Evolutionary conservation across 345 rosid genomes (phyloP), one percentile per base, ranked within the genome.

Genomic region (Fremontodendron californicum): DNA sequence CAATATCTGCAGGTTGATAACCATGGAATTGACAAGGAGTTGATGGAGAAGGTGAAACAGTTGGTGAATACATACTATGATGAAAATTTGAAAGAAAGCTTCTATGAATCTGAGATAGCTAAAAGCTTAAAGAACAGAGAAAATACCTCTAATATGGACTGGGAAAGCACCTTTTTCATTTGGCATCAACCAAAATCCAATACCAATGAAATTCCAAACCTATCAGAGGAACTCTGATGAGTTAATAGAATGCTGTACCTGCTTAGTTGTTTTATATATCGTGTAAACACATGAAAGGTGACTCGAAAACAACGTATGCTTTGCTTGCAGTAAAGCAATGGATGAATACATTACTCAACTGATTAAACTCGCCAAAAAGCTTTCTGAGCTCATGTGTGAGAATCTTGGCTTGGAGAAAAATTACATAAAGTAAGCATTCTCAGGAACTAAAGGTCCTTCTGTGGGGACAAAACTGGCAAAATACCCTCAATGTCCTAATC

Each of bases 381-480:
- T 90, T 71, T 86, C 95, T 1, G 89, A 86, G 66, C 86, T 90
- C 80, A 89, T 90, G 88, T 82, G 88, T 75, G 93, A 90, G 87
- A 93, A 90, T 75, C 98, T 93, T 66, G 88, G 93, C 42, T 84
- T 93, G 66, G 85, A 85, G 48, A 86, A 88, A 33, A 84, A 79
- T 71, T 77, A 81, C 80, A 87, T 90, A 81, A 90, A 84, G 78
- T 74, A 86, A 3, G 84, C 85, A 2, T 92, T 94, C 60, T 83
- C 90, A 3, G 97, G 95, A 69, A 63, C 69, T 1, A 78, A 77
- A 74, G 95, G 92, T 75, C 97, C 98, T 74, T 78, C 94, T 54
- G 87, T 90, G 19, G 95, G 97, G 15, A 92, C 98, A 75, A 94
- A 92, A 84, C 97, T 91, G 68, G 98, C 97, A 1, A 92, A 85